A percentile compares a stretch with the other conserved stretches of the same genome.
Evolutionary conservation across 371 early-diverging fungal species (phyloP).

Genomic region (Haplosporangium sp.): DNA sequence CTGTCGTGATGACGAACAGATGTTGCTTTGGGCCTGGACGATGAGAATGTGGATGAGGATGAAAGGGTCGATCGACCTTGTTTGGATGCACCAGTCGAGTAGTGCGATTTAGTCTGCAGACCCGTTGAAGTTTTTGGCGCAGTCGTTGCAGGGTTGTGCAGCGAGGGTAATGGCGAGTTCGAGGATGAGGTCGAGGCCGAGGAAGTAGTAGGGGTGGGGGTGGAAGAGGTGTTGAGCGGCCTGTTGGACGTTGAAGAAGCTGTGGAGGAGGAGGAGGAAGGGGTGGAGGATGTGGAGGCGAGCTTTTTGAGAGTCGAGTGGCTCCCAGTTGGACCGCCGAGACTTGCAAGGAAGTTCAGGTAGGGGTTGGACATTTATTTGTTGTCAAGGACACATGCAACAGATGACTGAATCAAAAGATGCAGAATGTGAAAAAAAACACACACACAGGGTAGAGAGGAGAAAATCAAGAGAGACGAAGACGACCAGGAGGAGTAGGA

Average conservation of each 20-base stretch:
- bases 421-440: background rate
- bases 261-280: constrained; percentile 17
- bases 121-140: constrained; percentile 1
- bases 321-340: constrained; percentile 50
- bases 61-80: constrained; percentile 6
- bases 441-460: no score
- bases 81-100: constrained; percentile 9
- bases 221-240: no score
- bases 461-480: background rate
- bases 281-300: constrained; percentile 20
- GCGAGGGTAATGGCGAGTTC: constrained; percentile 14
- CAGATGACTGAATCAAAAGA: background rate
- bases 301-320: constrained; percentile 54
- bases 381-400: constrained; percentile 12
- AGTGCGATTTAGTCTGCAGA: background rate
- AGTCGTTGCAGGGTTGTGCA: constrained; percentile 4
- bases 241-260: no score
- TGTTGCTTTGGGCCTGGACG: constrained; percentile 6
- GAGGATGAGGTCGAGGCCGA: constrained; percentile 12
- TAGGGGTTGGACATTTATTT: constrained; percentile 55
- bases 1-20: background rate
- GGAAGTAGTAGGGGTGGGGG: constrained; percentile 7
- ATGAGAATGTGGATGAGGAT: background rate
- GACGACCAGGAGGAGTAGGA: background rate
- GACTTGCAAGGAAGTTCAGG: constrained; percentile 45